Base-by-base conservation (phyloP, 2,329 filamentous ascomycete species). In the Cladosporium colombiae region DNA sequence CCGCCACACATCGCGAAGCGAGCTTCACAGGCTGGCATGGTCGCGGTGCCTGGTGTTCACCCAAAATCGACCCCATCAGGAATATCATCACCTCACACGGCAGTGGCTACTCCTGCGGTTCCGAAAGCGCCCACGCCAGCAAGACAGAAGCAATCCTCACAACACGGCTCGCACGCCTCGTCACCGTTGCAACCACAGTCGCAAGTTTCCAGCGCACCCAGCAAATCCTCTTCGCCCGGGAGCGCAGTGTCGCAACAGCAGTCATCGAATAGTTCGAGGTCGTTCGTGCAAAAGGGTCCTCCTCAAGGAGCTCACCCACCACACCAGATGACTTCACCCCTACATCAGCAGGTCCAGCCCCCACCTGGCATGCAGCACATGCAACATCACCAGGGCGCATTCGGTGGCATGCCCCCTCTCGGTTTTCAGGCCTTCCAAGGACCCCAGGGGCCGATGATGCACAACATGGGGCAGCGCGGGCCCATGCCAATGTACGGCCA, bases 101-200 rank as follows among this genome's bases (percentile, higher is more conserved):
- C 89, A 31, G 84, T 92, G 67, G 90, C 91, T 11, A 95, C 91
- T 37, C 94, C 95, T 8, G 89, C 88, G 29, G 80, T 96, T 56
- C 89, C 93, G 14, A 97, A 97, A 76, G 89, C 89, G 23, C 88
- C 92, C 5, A 93, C 91, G 14, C 91, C 93, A 10, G 89, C 88
- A 69, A 90, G 91, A 68, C 85, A 88, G 44, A 88, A 92, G 64
- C 91, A 93, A 67, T 80, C 87, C 56, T 95, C 92, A 10, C 92
- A 96, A 69, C 92, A 95, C 75, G 89, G 89, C 29, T 88, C 88
- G 11, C 87, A 89, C 74, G 83, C 86, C 8, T 86, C 87, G 7
- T 89, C 88, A 60, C 91, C 92, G 3, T 88, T 90, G 68, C 86
- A 88, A 2, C 89, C 91, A 21, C 69, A 71, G 18, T 73, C 73